A percentile compares a stretch with the other conserved stretches of the same genome.
These are phyloP conservation scores for Talaromyces adpressus DNA, from an alignment of 495 filamentous ascomycete genomes.

Conservation along the genomic window DNA sequence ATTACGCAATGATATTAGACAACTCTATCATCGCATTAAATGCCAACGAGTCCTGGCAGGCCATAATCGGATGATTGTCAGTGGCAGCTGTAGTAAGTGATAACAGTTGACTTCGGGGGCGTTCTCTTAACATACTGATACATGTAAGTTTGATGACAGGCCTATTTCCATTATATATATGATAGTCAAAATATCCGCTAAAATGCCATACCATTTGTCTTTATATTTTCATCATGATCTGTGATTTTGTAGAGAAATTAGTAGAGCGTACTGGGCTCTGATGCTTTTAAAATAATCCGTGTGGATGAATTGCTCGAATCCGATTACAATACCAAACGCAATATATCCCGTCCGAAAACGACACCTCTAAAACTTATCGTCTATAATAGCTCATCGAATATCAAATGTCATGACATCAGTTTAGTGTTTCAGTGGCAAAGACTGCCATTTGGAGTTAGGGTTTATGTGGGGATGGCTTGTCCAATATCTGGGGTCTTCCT, in stretches of 20 bases:
- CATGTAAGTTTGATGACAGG: background rate
- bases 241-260: too few species aligned
- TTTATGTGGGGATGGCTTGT: background rate
- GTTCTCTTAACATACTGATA: background rate
- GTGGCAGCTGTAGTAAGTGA: background rate
- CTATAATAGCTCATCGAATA: background rate
- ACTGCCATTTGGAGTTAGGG: background rate
- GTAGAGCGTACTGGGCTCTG: background rate
- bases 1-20: background rate
- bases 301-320: background rate
- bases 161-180: background rate
- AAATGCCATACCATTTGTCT: background rate
- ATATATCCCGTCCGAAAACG: background rate
- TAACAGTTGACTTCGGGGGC: background rate
- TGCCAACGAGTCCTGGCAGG: background rate
- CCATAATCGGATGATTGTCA: background rate
- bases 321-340: background rate
- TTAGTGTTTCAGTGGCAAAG: background rate
- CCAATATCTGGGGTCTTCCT: background rate
- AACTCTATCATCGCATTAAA: background rate
- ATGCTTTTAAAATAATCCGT: background rate
- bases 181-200: background rate
- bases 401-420: slow-evolving; percentile 1
- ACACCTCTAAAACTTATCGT: background rate
- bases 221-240: too few species aligned